Base-by-base conservation (phyloP, 495 filamentous ascomycete genomes). In the Hyaloscypha finlandica region DNA sequence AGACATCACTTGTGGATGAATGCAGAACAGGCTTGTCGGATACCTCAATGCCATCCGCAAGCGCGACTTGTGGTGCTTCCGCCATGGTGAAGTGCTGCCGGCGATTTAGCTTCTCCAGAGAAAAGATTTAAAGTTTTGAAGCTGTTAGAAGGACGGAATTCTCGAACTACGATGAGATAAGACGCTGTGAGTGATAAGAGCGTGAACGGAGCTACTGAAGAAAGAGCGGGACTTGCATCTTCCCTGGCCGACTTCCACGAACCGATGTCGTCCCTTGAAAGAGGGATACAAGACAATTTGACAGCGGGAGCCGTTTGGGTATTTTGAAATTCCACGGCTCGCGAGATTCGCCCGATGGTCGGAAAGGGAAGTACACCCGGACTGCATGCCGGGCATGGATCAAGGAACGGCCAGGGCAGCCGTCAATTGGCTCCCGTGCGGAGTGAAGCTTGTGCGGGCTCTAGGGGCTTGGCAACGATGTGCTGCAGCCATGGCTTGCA, bases 1-100 rank as follows among this genome's bases (percentile, higher is more conserved):
- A 62, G 51, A 57, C 59, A n/a, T 62, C 65, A 9, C 19, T 67
- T 14, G 35, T 58, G 8, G 64, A 60, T 30, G 39, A 25, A 45
- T 42, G 64, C n/a, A 59, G 22, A 8, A 45, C 20, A 11, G 42
- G 55, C 56, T 52, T 66, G 20, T 64, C 53, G 31, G 19, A n/a
- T 4, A 48, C 42, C 42, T 48, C 42, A 48, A 48, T 48, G 42
- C 42, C 42, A 48, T 4, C 16, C 8, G 11, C 42, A 14, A 12
- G 8, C 16, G 42, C 16, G 16, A 48, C 42, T 48, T 48, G 11
- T 48, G 42, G 42, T 48, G 42, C 42, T 6, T 48, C 42, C 9
- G 42, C 42, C 42, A 48, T 48, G 42, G 9, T 19, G 42, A 14
- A 16, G 42, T 14, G 4, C 16, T 48, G 42, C 42, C 16, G 16